Evolutionary conservation across 164 flowering plant species (phyloP).

Genomic region (Akebia trifoliata): DNA sequence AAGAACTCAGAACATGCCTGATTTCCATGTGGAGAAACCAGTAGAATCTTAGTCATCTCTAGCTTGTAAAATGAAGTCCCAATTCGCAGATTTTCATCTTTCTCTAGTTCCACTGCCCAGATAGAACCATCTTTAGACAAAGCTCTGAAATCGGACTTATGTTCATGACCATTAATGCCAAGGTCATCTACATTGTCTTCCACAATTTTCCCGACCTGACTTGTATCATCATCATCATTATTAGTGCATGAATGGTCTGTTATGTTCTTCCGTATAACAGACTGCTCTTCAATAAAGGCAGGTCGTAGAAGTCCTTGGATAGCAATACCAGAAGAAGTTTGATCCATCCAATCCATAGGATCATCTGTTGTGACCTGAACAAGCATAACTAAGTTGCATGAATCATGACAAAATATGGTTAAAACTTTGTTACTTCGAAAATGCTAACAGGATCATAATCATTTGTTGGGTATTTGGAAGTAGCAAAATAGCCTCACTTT

Average conservation of each 20-base stretch:
- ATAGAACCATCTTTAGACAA: conserved; percentile 37
- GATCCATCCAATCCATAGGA: conserved; percentile 75
- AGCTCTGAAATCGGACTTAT: conserved; percentile 20
- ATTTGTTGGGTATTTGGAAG: no score
- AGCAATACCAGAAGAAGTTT: conserved; percentile 64
- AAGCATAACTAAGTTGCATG: conserved; percentile 1
- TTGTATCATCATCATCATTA: conserved; percentile 23
- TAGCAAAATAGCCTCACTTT: no score
- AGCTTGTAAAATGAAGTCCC: conserved; percentile 75
- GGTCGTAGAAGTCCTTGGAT: conserved; percentile 82
- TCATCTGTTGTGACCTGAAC: conserved; percentile 56
- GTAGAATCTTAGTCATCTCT: conserved; percentile 72
- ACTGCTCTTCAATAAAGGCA: conserved; percentile 59
- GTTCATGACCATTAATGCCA: conserved; percentile 33
- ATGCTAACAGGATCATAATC: no score
- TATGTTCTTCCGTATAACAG: conserved; percentile 49
- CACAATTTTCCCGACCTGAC: conserved; percentile 18
- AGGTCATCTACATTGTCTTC: conserved; percentile 28
- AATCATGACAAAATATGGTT: background rate
- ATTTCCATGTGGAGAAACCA: conserved; percentile 60
- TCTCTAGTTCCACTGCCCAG: conserved; percentile 39
- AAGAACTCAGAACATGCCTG: conserved; percentile 39
- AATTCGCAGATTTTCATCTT: conserved; percentile 32
- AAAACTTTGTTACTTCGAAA: no score
- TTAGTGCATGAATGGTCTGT: conserved; percentile 23